Base-by-base conservation (phyloP, 2,329 filamentous ascomycete species). In the Cordyceps cateniannulata region DNA sequence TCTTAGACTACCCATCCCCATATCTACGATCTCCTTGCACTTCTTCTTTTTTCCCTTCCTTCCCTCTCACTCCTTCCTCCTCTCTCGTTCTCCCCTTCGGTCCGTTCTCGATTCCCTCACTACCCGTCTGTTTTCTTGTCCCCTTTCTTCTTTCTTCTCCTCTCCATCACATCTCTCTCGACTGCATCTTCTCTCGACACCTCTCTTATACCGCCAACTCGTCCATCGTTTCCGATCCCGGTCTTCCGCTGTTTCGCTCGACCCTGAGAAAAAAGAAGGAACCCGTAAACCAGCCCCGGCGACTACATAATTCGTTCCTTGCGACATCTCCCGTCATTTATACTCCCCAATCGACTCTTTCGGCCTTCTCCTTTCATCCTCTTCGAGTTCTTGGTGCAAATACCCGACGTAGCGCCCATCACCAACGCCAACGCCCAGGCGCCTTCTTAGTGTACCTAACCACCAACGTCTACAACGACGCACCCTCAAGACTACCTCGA, bases 31-130 rank as follows among this genome's bases (percentile, higher is more conserved):
- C 40, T 58, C 57, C 42, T 61, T 61, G 49, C 48, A 53, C 63
- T 63, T 63, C 64, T 63, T 63, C 64, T 63, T 64, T 66, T 66
- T 59, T 58, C 29, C 29, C 38, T 66, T 59, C 55, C 63, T 61
- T 53, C 42, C 47, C 62, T 53, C 42, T 49, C 65, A 63, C 55
- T 63, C 57, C 59, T 64, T 54, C 64, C 65, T 63, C 63, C 61
- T 60, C 62, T 47, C 60, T 64, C 62, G 42, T 63, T 60, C 38
- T 63, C 49, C 22, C 27, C 22, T 18, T 50, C 18, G 45, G 29
- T 29, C 18, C 44, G 22, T 50, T 20, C 51, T 38, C 56, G 50
- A 57, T 60, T 60, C 62, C 54, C 52, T 42, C 61, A 61, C n/a
- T 29, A 22, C 44, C n/a, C 57, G 42, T 10, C 51, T 48, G 58